Evolutionary conservation across 176 grass and related monocot genomes (phyloP).

Genomic region (Carex pumila): DNA sequence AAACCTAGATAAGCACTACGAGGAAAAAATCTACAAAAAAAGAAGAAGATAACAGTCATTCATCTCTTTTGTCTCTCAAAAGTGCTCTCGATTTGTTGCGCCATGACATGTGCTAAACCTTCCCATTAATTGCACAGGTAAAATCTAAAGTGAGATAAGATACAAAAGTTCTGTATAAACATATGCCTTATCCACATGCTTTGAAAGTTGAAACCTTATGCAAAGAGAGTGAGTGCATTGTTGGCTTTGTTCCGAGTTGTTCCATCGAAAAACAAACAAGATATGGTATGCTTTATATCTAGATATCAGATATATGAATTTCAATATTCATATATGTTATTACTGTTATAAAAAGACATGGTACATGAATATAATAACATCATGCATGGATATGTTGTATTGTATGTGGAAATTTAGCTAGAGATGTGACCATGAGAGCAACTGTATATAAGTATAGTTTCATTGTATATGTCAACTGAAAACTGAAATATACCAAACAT

Average conservation of each 20-base stretch:
- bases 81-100: background rate
- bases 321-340: background rate
- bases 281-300: background rate
- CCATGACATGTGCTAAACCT: slow-evolving; percentile 1
- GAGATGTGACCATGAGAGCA: background rate
- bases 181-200: slow-evolving; percentile 13
- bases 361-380: background rate
- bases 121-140: background rate
- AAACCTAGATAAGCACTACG: slow-evolving; percentile 6
- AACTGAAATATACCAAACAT: background rate
- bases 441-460: background rate
- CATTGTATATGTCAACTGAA: background rate
- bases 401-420: background rate
- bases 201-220: slow-evolving; percentile 6
- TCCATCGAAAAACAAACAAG: background rate
- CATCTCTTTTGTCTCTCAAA: slow-evolving; percentile 10
- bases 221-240: background rate
- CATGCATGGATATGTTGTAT: background rate
- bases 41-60: background rate
- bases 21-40: background rate
- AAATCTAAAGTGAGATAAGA: slow-evolving; percentile 11
- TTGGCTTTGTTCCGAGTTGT: background rate
- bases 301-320: background rate
- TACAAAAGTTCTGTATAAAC: background rate
- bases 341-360: background rate